These are phyloP conservation scores for Penicillium ucsense DNA, from an alignment of 495 filamentous ascomycete genomes.

Conservation along the genomic window DNA sequence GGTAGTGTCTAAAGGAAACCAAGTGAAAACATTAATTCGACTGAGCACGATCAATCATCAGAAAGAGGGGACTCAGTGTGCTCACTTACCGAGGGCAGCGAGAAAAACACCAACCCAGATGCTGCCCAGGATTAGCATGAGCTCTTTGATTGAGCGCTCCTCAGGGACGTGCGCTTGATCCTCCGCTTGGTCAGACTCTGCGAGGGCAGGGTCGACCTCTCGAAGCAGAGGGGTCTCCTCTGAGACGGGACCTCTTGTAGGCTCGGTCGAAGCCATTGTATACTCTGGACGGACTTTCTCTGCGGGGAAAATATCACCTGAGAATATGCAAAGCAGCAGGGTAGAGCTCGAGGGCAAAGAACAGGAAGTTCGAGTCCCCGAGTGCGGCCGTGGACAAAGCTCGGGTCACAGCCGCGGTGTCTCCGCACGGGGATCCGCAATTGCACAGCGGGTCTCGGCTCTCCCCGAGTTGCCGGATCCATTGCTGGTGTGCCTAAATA, in stretches of 20 bases:
- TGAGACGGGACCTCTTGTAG: constrained; percentile 13
- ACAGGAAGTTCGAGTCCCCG: no score
- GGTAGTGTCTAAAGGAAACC: constrained; percentile 47
- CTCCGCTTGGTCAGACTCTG: constrained; percentile 4
- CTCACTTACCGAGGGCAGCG: constrained; percentile 52
- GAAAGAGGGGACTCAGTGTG: neutral
- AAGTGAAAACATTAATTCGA: no score
- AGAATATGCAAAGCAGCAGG: no score
- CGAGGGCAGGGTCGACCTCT: constrained; percentile 10
- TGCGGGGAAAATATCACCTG: no score
- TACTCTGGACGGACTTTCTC: no score
- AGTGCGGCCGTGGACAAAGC: neutral
- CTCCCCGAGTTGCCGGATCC: neutral
- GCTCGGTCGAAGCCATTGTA: constrained; percentile 14
- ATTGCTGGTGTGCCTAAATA: no score
- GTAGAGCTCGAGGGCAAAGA: no score
- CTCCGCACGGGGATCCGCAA: neutral
- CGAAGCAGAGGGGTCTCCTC: constrained; percentile 35
- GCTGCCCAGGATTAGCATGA: constrained; percentile 35
- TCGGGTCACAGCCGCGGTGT: neutral
- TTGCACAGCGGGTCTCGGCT: neutral
- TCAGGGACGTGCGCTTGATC: constrained; percentile 18
- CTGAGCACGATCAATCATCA: neutral
- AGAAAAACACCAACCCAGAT: constrained; percentile 77
- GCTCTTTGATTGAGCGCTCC: constrained; percentile 32